Conservation (phyloP, 768 basidiomycete genomes). For the Russula abietina region DNA sequence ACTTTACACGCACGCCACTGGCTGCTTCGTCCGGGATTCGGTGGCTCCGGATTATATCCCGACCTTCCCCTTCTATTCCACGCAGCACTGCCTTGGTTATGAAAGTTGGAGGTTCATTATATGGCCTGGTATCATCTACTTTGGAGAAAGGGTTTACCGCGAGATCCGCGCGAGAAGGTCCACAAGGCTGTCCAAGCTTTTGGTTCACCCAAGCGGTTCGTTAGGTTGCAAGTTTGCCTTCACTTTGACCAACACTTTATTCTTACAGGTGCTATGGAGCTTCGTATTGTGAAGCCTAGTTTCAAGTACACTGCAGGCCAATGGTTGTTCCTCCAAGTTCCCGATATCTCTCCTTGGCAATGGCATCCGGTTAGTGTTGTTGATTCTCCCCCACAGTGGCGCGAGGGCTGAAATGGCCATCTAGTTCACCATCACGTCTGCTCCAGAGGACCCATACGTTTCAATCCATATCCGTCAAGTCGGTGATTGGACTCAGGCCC, state of each 20-base stretch:
- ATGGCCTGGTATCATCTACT: constrained; percentile 88
- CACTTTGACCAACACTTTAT: constrained; percentile 6
- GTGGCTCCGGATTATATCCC: constrained; percentile 59
- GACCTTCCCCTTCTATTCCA: constrained; percentile 82
- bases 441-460: constrained; percentile 90
- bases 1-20: constrained; percentile 84
- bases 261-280: constrained; percentile 75
- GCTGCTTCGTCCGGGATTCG: constrained; percentile 92
- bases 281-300: constrained; percentile 85
- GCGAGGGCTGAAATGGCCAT: constrained; percentile 5
- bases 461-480: constrained; percentile 92
- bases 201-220: constrained; percentile 83
- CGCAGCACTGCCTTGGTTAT: constrained; percentile 87
- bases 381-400: background rate
- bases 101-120: constrained; percentile 86
- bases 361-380: constrained; percentile 87
- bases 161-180: constrained; percentile 74
- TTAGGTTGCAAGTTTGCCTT: constrained; percentile 12
- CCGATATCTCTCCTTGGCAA: constrained; percentile 75
- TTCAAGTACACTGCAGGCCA: constrained; percentile 90
- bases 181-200: constrained; percentile 77
- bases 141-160: constrained; percentile 78
- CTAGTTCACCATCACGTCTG: constrained; percentile 92
- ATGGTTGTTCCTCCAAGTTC: constrained; percentile 87
- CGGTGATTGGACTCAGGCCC: constrained; percentile 77